phyloP scores from a whole-genome alignment of 768 basidiomycete genomes.

The Candolleomyces aberdarensis region DNA sequence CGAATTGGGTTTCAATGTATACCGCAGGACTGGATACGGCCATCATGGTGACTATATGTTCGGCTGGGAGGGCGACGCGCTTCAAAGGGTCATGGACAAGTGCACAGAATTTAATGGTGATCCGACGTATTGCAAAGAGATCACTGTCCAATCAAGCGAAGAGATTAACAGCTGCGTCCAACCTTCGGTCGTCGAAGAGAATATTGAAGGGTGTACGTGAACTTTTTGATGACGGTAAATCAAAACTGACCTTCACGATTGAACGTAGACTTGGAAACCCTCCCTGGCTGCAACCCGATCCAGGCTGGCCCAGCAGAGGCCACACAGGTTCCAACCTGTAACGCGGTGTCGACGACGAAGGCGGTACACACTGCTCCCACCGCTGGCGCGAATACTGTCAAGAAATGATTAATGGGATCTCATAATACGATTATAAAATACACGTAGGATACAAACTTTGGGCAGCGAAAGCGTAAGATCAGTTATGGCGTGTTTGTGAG shows the following conservation, averaged over 20 bases:
- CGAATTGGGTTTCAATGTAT: neutral
- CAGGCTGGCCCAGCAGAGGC: neutral
- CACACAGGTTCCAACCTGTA: neutral
- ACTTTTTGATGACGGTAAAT: neutral
- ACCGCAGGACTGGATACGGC: neutral
- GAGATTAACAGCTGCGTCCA: neutral
- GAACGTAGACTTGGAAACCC: neutral
- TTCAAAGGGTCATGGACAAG: neutral
- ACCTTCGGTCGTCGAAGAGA: neutral
- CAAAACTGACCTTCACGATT: neutral
- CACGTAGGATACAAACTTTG: too few relatives aligned
- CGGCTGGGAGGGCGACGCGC: neutral
- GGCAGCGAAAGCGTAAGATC: too few relatives aligned
- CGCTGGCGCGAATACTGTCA: too few relatives aligned
- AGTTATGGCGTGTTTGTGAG: too few relatives aligned
- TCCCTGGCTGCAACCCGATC: neutral
- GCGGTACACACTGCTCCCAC: neutral
- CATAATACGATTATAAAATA: neutral
- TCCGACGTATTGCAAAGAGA: neutral
- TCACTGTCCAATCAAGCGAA: neutral
- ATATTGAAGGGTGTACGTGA: neutral
- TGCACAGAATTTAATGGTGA: conserved; percentile 1
- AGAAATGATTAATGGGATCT: too few relatives aligned
- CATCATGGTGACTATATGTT: conserved; percentile 4
- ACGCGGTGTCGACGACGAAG: neutral